phyloP scores from a whole-genome alignment of 805 yeast genomes.

The Starmera caribaea region DNA sequence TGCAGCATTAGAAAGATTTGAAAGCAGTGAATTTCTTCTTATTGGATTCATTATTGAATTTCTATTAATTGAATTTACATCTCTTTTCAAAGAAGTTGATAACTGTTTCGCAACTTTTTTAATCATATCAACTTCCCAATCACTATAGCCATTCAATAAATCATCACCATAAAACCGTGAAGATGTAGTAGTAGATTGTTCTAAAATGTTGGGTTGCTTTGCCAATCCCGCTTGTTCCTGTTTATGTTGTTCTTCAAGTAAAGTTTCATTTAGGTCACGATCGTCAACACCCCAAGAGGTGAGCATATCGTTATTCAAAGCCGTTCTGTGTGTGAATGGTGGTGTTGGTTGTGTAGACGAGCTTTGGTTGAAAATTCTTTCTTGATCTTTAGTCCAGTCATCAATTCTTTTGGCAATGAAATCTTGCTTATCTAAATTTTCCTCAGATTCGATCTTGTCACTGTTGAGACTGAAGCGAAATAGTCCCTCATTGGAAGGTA shows the following conservation, averaged over 20 bases:
- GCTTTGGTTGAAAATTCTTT: constrained; percentile 7
- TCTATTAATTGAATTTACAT: neutral
- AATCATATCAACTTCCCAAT: constrained; percentile 16
- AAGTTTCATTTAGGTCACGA: constrained; percentile 4
- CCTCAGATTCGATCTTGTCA: constrained; percentile 1
- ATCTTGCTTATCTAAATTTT: constrained; percentile 10
- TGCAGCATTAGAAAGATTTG: constrained; percentile 12
- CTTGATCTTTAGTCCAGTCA: constrained; percentile 20
- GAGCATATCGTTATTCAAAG: constrained; percentile 14
- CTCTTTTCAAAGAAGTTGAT: constrained; percentile 13
- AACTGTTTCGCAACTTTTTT: constrained; percentile 16
- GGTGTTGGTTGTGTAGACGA: too few species aligned
- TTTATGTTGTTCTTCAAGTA: neutral
- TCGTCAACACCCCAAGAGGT: constrained; percentile 27
- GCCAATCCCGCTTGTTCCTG: neutral
- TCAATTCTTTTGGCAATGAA: constrained; percentile 17
- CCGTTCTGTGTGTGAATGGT: constrained; percentile 1
- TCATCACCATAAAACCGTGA: constrained; percentile 19
- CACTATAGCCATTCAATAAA: constrained; percentile 9
- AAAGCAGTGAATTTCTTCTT: constrained; percentile 12
- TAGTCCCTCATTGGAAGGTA: constrained; percentile 11
- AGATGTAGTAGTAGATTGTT: constrained; percentile 3
- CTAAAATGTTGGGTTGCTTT: neutral
- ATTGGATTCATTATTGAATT: neutral
- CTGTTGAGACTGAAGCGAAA: constrained; percentile 6